Evolutionary conservation across 2,329 filamentous ascomycete genomes (phyloP).

Genomic region (Eurotiales sp.): DNA sequence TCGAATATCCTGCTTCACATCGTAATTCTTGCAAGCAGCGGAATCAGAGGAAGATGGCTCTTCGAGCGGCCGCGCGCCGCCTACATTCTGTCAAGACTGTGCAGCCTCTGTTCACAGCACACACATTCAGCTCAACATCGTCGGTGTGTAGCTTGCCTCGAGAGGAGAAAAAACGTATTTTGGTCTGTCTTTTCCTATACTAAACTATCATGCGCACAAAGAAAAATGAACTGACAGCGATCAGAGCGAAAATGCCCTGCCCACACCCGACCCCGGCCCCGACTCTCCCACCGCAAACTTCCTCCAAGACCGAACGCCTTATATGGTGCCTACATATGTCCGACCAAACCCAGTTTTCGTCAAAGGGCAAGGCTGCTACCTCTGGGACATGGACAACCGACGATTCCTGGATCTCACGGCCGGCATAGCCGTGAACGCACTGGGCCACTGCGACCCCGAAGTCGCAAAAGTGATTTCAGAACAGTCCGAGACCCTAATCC

Average conservation of each 20-base stretch:
- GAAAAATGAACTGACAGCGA: not conserved
- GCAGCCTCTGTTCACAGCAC: slow-evolving; percentile 27
- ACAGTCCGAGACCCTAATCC: slow-evolving; percentile 76
- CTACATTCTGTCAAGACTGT: slow-evolving; percentile 26
- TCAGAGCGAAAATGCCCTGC: slow-evolving; percentile 49
- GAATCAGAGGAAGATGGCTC: slow-evolving; percentile 24
- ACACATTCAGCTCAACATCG: slow-evolving; percentile 26
- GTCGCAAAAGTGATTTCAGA: slow-evolving; percentile 71
- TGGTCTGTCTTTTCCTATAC: slow-evolving; percentile 2
- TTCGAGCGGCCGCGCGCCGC: slow-evolving; percentile 34
- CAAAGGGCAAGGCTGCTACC: slow-evolving; percentile 77
- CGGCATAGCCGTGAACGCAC: slow-evolving; percentile 89
- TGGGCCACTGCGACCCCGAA: slow-evolving; percentile 85
- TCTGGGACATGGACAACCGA: slow-evolving; percentile 86
- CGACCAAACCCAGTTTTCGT: slow-evolving; percentile 87
- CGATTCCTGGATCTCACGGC: slow-evolving; percentile 93
- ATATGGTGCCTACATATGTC: slow-evolving; percentile 94
- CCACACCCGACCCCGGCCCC: slow-evolving; percentile 68
- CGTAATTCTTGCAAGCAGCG: not conserved
- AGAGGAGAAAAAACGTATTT: slow-evolving; percentile 21
- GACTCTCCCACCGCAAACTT: slow-evolving; percentile 73
- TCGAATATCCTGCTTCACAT: not conserved
- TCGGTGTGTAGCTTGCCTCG: slow-evolving; percentile 23
- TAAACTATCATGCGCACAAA: not conserved
- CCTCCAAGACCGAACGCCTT: slow-evolving; percentile 71